Evolutionary conservation across 1,284 basidiomycete species (phyloP).

Genomic region (Irpex rosettiformis): DNA sequence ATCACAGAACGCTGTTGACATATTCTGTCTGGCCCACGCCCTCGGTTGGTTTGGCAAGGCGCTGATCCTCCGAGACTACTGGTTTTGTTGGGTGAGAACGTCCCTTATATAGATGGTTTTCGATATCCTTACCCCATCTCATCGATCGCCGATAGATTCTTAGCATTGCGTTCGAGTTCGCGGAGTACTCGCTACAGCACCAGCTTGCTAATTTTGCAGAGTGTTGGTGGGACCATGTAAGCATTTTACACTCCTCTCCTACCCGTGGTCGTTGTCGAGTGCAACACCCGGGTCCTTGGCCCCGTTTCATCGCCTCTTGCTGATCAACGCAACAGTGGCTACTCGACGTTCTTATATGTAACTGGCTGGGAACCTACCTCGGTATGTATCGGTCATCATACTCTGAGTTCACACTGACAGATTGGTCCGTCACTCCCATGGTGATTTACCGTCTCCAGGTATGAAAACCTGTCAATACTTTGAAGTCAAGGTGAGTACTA

Average conservation of each 20-base stretch:
- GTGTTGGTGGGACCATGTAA: conserved; percentile 90
- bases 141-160: conserved; percentile 52
- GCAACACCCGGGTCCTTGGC: conserved; percentile 1
- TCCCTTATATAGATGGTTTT: neutral
- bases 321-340: conserved; percentile 56
- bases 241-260: conserved; percentile 26
- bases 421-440: conserved; percentile 2
- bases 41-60: conserved; percentile 88
- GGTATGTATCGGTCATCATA: conserved; percentile 39
- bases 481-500: conserved; percentile 62
- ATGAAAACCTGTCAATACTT: conserved; percentile 85
- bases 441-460: conserved; percentile 36
- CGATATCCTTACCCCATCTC: conserved; percentile 8
- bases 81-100: conserved; percentile 78
- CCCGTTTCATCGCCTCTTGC: neutral
- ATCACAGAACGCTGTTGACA: conserved; percentile 69
- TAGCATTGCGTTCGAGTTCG: conserved; percentile 81
- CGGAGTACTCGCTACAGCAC: conserved; percentile 81
- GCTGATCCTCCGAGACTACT: conserved; percentile 81
- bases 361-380: conserved; percentile 81
- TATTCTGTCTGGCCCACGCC: conserved; percentile 80
- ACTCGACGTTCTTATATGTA: conserved; percentile 79
- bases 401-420: conserved; percentile 6
- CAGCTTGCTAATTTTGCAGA: conserved; percentile 82
- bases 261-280: neutral